Conservation (phyloP, 1,139 yeast species). For the Taphrina pruni region DNA sequence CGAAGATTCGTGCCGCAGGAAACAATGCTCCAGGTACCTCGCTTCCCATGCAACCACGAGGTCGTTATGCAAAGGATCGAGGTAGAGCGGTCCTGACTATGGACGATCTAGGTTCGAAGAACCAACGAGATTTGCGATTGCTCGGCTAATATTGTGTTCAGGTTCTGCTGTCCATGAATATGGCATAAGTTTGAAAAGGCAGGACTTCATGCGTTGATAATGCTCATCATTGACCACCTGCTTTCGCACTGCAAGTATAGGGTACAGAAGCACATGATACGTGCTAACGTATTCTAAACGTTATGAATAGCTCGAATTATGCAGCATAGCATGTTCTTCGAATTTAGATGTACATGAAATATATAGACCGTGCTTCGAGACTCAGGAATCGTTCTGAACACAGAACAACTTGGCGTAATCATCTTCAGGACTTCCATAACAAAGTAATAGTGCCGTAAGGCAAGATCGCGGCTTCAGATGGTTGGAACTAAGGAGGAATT, state of each 20-base stretch:
- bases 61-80: constrained; percentile 56
- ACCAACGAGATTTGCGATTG: constrained; percentile 18
- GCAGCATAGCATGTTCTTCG: no score
- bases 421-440: no score
- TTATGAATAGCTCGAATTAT: no score
- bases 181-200: constrained; percentile 87
- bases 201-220: constrained; percentile 81
- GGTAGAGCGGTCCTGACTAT: constrained; percentile 82
- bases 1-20: constrained; percentile 66
- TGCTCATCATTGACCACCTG: background rate
- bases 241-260: no score
- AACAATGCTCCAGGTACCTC: constrained; percentile 45
- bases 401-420: no score
- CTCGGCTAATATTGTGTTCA: constrained; percentile 3
- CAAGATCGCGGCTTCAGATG: no score
- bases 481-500: no score
- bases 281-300: no score
- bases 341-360: no score
- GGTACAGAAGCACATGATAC: background rate
- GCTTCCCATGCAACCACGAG: constrained; percentile 42
- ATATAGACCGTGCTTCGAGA: no score
- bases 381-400: no score
- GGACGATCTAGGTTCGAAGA: constrained; percentile 70
- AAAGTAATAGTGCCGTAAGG: no score
- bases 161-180: constrained; percentile 78